Base-by-base conservation (phyloP, 495 filamentous ascomycete species). In the Penicillium roqueforti region DNA sequence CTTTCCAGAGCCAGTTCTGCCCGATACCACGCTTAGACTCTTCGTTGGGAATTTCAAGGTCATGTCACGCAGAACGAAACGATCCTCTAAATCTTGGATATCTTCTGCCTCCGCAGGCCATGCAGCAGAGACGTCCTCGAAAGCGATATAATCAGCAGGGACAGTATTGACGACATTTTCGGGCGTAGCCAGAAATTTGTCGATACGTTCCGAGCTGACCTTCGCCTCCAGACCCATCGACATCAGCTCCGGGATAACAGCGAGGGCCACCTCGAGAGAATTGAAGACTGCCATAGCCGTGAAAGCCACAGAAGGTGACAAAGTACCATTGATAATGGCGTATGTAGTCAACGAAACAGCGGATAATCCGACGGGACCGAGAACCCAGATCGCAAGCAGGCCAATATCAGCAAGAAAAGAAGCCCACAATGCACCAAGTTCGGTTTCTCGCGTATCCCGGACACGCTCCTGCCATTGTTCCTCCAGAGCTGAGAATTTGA, bases 401-500 rank as follows among this genome's bases (percentile, higher is more conserved):
- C 59, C 62, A 23, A 70, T 72, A 55, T 87, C 87, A 41, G 76
- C 76, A 51, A 76, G 64, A 54, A 89, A 92, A 0, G 69, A 83
- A 75, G 69, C 76, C 83, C 88, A 88, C 34, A 88, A 74, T 2
- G 79, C 80, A 0, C 56, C 51, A 0, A 95, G 79, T 60, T 95
- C 90, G 23, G 76, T 76, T 11, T 81, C 78, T 59, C 90, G 78
- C 22, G 82, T 80, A 6, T 74, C 73, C n/a, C 71, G 64, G 48
- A 95, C 89, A 50, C 83, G 85, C n/a, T 77, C 69, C 67, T 92
- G 80, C 90, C 90, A 95, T 55, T 87, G 82, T 14, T 73, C 66
- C 62, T 95, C 90, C n/a, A 89, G 67, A 9, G 89, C 89, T 1
- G 87, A 88, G 58, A 95, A 92, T 59, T 95, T 95, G 65, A 95